phyloP scores from a whole-genome alignment of 352 stramenopile genomes.

The Hyaloperonospora arabidopsidis region DNA sequence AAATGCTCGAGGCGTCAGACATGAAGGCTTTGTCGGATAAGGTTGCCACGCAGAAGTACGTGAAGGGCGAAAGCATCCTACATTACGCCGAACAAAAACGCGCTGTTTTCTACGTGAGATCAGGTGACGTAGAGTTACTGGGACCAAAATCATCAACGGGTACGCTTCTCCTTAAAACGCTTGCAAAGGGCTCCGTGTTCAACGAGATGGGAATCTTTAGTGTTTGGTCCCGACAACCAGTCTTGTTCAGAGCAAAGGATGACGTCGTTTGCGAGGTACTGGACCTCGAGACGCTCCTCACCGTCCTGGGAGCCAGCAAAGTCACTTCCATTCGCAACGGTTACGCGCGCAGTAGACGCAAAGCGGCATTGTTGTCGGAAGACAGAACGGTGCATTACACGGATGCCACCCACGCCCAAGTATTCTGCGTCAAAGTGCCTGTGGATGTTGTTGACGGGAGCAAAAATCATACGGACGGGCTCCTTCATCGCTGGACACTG shows the following conservation, averaged over 20 bases:
- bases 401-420: conserved; percentile 36
- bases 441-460: conserved; percentile 17
- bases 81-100: conserved; percentile 41
- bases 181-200: conserved; percentile 25
- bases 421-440: conserved; percentile 47
- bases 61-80: conserved; percentile 29
- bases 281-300: conserved; percentile 29
- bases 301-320: conserved; percentile 28
- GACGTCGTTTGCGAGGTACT: conserved; percentile 36
- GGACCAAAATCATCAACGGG: conserved; percentile 42
- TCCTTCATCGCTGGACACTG: conserved; percentile 35
- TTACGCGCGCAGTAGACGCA: conserved; percentile 33
- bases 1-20: conserved; percentile 11
- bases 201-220: conserved; percentile 59
- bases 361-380: conserved; percentile 1
- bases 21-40: conserved; percentile 7
- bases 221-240: conserved; percentile 32
- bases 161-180: conserved; percentile 22
- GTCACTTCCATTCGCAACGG: conserved; percentile 29
- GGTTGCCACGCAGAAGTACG: conserved; percentile 20
- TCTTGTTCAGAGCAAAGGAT: conserved; percentile 33
- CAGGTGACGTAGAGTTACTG: conserved; percentile 36
- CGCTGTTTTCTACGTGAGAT: conserved; percentile 35
- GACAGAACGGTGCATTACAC: conserved; percentile 21
- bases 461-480: conserved; percentile 4